Evolutionary conservation across 2,329 filamentous ascomycete species (phyloP).

Genomic region (Peltaster fructicola): DNA sequence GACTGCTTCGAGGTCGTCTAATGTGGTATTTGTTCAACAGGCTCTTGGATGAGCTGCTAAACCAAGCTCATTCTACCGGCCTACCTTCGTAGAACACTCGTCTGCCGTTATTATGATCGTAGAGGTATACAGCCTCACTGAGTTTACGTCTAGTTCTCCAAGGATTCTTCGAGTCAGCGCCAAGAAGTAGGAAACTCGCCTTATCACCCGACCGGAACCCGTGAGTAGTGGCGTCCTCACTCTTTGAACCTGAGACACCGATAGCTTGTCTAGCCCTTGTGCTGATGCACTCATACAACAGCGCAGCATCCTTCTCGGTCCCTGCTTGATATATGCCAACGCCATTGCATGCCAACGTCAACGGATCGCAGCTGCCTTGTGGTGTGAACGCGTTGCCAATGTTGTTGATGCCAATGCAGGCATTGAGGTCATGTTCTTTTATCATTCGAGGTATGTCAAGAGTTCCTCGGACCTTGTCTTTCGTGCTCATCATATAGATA

Average conservation of each 20-base stretch:
- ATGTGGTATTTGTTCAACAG: too few relatives aligned
- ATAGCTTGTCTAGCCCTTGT: conserved; percentile 17
- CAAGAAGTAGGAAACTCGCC: conserved; percentile 28
- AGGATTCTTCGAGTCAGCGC: conserved; percentile 16
- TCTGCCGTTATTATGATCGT: conserved; percentile 20
- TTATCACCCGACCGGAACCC: conserved; percentile 19
- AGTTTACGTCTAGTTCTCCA: conserved; percentile 27
- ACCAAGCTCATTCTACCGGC: too few relatives aligned
- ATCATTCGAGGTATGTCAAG: conserved; percentile 45
- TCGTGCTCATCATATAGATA: conserved; percentile 50
- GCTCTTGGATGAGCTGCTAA: too few relatives aligned
- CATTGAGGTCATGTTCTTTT: conserved; percentile 37
- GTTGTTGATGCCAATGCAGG: conserved; percentile 50
- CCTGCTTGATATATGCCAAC: conserved; percentile 53
- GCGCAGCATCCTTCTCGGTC: conserved; percentile 37
- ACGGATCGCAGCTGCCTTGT: conserved; percentile 47
- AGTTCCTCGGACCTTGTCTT: conserved; percentile 34
- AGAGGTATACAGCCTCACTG: conserved; percentile 26
- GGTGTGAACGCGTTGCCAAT: conserved; percentile 61
- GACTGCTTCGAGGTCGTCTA: too few relatives aligned
- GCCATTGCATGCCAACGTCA: conserved; percentile 43
- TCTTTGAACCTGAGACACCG: conserved; percentile 21
- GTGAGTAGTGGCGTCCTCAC: conserved; percentile 25
- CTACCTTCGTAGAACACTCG: conserved; percentile 6
- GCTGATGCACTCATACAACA: conserved; percentile 36